Base-by-base conservation (phyloP, 2,329 filamentous ascomycete genomes). In the Aspergillus candidus region DNA sequence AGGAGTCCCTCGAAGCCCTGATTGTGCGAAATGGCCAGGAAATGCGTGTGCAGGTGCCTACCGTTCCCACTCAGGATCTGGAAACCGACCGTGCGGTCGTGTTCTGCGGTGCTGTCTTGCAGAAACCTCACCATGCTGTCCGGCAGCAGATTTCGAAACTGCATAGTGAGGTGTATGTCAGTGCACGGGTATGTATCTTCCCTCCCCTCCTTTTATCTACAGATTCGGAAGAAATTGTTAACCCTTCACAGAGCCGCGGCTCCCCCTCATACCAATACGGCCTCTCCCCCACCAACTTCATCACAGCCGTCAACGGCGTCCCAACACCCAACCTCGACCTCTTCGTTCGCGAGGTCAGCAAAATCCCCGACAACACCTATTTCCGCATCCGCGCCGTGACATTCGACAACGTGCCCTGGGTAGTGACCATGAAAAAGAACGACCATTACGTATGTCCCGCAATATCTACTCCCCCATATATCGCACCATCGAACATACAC, bases 371-470 rank as follows among this genome's bases (percentile, higher is more conserved):
- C 58, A 98, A 98, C 61, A 95, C 89, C 2, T 98, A 98, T 70
- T 98, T 98, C 81, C 83, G 93, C 13, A 76, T 98, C 41, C 90
- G 91, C 66, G 88, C 93, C n/a, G 88, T 97, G 66, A 97, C 93
- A 0, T 98, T 98, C 61, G 93, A 98, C 66, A 94, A 94, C 59
- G 89, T 98, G 8, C 91, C 91, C 3, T 98, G 93, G 89, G 89
- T 98, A n/a, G 88, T 94, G 32, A 98, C 93, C 7, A 95, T 98
- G 87, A 98, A 98, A 82, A 97, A 97, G 79, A 96, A 96, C 57
- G 91, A 98, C 63, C 93, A 98, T 68, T 98, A 98, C 66, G 73
- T 76, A 58, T 61, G 71, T 22, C 17, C 30, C 22, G 6, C 6
- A 4, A 32, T 0, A 13, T 31, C 17, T 32, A 7, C 13, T 18